Conservation (phyloP, 805 yeast genomes). For the Ogataea pilisensis region DNA sequence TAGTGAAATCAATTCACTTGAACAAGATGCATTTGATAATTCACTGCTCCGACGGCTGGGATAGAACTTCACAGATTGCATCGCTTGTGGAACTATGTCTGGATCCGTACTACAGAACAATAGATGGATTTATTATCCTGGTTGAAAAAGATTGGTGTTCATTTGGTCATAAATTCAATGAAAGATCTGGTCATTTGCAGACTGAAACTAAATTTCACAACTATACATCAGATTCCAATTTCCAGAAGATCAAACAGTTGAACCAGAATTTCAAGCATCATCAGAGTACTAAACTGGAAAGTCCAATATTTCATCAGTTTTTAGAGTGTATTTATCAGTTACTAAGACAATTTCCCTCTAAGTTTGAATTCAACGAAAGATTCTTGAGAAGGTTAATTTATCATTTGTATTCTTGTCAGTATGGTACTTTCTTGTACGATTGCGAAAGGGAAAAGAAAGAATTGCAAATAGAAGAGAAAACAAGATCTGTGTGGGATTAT, state of each 20-base stretch:
- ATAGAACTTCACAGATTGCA: constrained; percentile 85
- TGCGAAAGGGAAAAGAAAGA: constrained; percentile 59
- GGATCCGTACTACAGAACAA: constrained; percentile 85
- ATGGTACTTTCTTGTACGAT: constrained; percentile 83
- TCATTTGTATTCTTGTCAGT: constrained; percentile 90
- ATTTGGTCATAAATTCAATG: constrained; percentile 87
- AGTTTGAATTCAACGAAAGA: constrained; percentile 85
- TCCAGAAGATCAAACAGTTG: constrained; percentile 41
- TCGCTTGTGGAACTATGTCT: constrained; percentile 80
- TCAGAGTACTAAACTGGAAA: constrained; percentile 54
- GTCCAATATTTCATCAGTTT: constrained; percentile 94
- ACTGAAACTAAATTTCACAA: constrained; percentile 47
- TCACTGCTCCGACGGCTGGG: constrained; percentile 99
- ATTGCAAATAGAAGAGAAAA: constrained; percentile 39
- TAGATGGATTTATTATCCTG: constrained; percentile 80
- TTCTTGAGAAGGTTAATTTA: constrained; percentile 80
- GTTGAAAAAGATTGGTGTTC: constrained; percentile 95
- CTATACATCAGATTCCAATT: constrained; percentile 32
- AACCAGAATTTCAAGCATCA: constrained; percentile 48
- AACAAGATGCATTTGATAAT: constrained; percentile 79
- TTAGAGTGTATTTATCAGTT: constrained; percentile 86
- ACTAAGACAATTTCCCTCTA: constrained; percentile 59
- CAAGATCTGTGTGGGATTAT: constrained; percentile 91
- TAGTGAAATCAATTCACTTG: constrained; percentile 76
- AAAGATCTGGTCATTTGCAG: constrained; percentile 73